Evolutionary conservation across 805 yeast species (phyloP).

Genomic region (Kazachstania taianensis): DNA sequence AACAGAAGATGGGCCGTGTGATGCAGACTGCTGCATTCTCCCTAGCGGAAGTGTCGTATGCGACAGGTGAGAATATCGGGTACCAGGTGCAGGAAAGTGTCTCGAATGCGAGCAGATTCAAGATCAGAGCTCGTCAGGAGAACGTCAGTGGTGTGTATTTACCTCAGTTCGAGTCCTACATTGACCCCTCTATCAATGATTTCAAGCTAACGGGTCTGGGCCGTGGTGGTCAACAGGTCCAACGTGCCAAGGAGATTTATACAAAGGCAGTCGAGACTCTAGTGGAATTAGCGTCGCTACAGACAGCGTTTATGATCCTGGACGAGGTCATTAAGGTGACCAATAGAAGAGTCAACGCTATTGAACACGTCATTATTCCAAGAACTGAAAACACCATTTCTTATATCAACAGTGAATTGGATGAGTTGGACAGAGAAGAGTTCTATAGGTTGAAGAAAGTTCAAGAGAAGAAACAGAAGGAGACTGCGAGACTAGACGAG

Average conservation of each 20-base stretch:
- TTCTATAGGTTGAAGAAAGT: slow-evolving; percentile 94
- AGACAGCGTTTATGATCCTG: slow-evolving; percentile 90
- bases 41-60: slow-evolving; percentile 92
- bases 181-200: slow-evolving; percentile 80
- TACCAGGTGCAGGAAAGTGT: slow-evolving; percentile 95
- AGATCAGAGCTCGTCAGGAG: slow-evolving; percentile 85
- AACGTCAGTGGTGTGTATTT: slow-evolving; percentile 92
- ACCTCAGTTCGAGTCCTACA: slow-evolving; percentile 82
- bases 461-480: slow-evolving; percentile 85
- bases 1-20: slow-evolving; percentile 94
- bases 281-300: slow-evolving; percentile 90
- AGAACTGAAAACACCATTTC: slow-evolving; percentile 92
- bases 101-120: slow-evolving; percentile 71
- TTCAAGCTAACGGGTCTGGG: slow-evolving; percentile 95
- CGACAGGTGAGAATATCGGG: slow-evolving; percentile 92
- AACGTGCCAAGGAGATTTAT: slow-evolving; percentile 85
- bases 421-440: slow-evolving; percentile 96
- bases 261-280: slow-evolving; percentile 94
- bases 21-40: slow-evolving; percentile 99
- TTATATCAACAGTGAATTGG: slow-evolving; percentile 89
- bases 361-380: slow-evolving; percentile 96
- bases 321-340: slow-evolving; percentile 98
- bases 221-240: slow-evolving; percentile 97
- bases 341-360: slow-evolving; percentile 95
- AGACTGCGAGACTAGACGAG: slow-evolving; percentile 54